phyloP scores from a whole-genome alignment of 2,329 filamentous ascomycete genomes.

The Neurospora sp. region DNA sequence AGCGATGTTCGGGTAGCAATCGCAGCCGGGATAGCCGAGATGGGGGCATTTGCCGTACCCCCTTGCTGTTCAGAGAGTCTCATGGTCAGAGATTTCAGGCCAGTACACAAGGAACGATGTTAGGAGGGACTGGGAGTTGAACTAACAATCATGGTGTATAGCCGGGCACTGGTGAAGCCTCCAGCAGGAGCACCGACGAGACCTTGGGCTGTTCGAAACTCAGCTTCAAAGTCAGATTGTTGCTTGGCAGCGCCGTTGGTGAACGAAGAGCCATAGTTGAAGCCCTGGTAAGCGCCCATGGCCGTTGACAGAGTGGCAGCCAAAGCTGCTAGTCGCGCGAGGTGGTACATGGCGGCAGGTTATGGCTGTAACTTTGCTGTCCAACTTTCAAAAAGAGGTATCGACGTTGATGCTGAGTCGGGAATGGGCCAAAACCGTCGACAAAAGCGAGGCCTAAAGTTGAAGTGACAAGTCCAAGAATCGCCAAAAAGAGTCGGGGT shows the following conservation, averaged over 20 bases:
- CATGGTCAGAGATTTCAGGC: constrained; percentile 14
- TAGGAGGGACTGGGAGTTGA: background rate
- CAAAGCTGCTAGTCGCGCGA: constrained; percentile 22
- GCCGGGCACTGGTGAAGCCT: constrained; percentile 55
- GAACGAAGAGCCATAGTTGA: constrained; percentile 63
- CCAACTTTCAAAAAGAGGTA: background rate
- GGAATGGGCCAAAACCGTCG: background rate
- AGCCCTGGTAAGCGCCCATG: constrained; percentile 44
- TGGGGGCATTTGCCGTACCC: constrained; percentile 53
- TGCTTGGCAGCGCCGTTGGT: constrained; percentile 48
- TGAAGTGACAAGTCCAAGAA: background rate
- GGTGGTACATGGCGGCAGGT: constrained; percentile 5
- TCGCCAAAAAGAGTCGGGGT: background rate
- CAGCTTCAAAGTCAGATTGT: constrained; percentile 56
- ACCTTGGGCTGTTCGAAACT: constrained; percentile 55
- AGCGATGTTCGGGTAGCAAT: constrained; percentile 70
- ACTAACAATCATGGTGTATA: constrained; percentile 63
- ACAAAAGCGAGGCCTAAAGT: background rate
- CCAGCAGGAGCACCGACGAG: constrained; percentile 50
- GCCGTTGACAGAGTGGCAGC: constrained; percentile 25
- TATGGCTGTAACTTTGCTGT: background rate
- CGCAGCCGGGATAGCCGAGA: constrained; percentile 69
- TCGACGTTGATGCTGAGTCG: background rate
- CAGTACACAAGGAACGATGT: background rate
- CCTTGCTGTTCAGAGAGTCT: constrained; percentile 37